Evolutionary conservation across 495 filamentous ascomycete genomes (phyloP).

Genomic region (Daldinia childiae): DNA sequence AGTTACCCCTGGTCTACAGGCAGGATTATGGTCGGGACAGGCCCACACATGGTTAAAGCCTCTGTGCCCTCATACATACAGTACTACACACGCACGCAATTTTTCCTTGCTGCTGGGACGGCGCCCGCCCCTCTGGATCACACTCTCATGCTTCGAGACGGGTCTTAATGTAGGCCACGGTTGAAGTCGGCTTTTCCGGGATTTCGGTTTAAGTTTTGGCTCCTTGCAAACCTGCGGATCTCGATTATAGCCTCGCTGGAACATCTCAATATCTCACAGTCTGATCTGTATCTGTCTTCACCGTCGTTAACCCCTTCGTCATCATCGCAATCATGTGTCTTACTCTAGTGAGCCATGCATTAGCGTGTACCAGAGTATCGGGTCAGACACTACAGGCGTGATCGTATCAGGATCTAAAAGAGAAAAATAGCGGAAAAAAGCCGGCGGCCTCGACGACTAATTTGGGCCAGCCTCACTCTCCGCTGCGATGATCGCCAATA

Average conservation of each 20-base stretch:
- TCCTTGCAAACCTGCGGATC: constrained; percentile 21
- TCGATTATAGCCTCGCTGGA: constrained; percentile 22
- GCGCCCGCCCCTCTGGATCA: constrained; percentile 44
- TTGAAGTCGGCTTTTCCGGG: constrained; percentile 38
- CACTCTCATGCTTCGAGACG: constrained; percentile 27
- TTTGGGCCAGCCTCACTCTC: constrained; percentile 41
- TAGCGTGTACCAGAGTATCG: constrained; percentile 53
- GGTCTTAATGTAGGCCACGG: constrained; percentile 34
- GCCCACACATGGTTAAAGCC: constrained; percentile 43
- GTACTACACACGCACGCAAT: constrained; percentile 47
- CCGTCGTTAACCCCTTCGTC: constrained; percentile 17
- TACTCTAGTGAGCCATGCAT: constrained; percentile 50
- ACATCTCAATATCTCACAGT: constrained; percentile 40
- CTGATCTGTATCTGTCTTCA: constrained; percentile 19
- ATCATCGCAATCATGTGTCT: constrained; percentile 42
- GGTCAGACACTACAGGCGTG: constrained; percentile 47
- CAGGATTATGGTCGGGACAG: constrained; percentile 40
- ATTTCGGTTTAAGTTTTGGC: constrained; percentile 26
- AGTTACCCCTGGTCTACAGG: constrained; percentile 39
- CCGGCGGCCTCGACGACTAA: constrained; percentile 22
- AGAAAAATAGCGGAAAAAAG: constrained; percentile 38
- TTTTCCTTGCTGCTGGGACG: constrained; percentile 46
- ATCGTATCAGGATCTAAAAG: constrained; percentile 42
- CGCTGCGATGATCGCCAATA: constrained; percentile 36
- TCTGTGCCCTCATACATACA: constrained; percentile 32